A percentile compares a stretch with the other conserved stretches of the same genome.
These are phyloP conservation scores for Colletotrichum kahawae DNA, from an alignment of 2,329 filamentous ascomycete genomes.

Conservation along the genomic window DNA sequence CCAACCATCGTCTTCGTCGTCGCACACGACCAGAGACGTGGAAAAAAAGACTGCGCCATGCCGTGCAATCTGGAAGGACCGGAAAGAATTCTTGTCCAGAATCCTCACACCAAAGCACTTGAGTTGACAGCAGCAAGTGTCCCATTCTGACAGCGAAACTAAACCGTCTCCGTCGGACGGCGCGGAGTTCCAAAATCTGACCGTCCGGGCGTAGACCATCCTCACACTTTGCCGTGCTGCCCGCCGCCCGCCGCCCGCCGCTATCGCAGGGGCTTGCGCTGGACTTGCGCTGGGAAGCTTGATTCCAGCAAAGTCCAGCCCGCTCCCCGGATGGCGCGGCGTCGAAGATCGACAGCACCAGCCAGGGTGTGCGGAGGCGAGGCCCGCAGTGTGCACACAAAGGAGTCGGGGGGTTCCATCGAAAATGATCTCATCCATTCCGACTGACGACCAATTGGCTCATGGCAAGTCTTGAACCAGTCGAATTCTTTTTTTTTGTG, in stretches of 20 bases:
- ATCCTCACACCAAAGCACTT: neutral
- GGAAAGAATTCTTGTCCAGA: neutral
- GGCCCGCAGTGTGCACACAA: neutral
- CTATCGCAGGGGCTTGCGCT: neutral
- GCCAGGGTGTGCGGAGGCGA: neutral
- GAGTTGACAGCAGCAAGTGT: neutral
- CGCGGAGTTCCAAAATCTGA: neutral
- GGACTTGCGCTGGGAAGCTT: neutral
- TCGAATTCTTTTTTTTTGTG: neutral
- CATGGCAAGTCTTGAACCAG: neutral
- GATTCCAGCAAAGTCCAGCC: neutral
- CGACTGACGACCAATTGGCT: neutral
- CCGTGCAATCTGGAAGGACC: neutral
- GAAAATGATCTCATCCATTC: slow-evolving; percentile 17
- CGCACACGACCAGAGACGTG: neutral
- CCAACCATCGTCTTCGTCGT: neutral
- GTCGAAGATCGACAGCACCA: slow-evolving; percentile 12
- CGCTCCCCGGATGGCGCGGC: slow-evolving; percentile 9
- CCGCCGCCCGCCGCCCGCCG: slow-evolving; percentile 1
- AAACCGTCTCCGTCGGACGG: neutral
- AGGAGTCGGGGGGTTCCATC: slow-evolving; percentile 1
- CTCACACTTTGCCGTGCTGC: neutral
- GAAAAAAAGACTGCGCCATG: neutral
- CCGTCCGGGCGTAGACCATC: neutral
- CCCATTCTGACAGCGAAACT: neutral